Percentiles rank a stretch among this genome's conserved stretches.
These are phyloP conservation scores for Xylariaceae sp. DNA, from an alignment of 2,329 filamentous ascomycete genomes.

Conservation along the genomic window DNA sequence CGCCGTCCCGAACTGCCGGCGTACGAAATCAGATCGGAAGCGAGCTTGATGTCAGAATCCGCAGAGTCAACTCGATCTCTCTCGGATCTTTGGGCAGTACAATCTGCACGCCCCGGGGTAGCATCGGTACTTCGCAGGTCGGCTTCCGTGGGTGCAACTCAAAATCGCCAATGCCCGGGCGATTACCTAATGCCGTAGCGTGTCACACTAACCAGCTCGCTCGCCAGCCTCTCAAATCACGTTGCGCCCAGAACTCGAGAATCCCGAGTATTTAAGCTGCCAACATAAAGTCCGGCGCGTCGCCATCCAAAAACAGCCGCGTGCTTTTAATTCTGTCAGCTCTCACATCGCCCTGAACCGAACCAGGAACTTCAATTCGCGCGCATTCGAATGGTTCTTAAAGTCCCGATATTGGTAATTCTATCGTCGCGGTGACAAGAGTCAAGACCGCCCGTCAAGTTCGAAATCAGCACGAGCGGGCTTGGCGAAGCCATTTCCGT, in stretches of 20 bases:
- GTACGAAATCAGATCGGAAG: no score
- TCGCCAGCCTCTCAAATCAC: not conserved
- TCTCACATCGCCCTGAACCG: not conserved
- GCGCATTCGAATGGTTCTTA: not conserved
- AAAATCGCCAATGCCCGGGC: no score
- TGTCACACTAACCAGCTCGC: not conserved
- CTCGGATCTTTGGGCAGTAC: no score
- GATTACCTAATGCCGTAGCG: not conserved
- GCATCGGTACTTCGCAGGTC: no score
- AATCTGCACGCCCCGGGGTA: no score
- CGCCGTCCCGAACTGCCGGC: no score
- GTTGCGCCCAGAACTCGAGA: not conserved
- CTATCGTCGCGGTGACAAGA: no score
- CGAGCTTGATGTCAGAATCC: no score
- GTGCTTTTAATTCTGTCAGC: not conserved
- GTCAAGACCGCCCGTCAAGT: not conserved
- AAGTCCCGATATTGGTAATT: no score
- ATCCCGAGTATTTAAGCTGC: not conserved
- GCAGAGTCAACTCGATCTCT: no score
- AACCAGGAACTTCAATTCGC: not conserved
- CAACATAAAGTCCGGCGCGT: not conserved
- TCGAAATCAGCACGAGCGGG: conserved; percentile 4
- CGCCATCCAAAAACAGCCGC: conserved; percentile 4
- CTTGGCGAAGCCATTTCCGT: not conserved
- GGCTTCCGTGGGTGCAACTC: no score